phyloP scores from a whole-genome alignment of 2,329 filamentous ascomycete species.

The Xylaria sp. region DNA sequence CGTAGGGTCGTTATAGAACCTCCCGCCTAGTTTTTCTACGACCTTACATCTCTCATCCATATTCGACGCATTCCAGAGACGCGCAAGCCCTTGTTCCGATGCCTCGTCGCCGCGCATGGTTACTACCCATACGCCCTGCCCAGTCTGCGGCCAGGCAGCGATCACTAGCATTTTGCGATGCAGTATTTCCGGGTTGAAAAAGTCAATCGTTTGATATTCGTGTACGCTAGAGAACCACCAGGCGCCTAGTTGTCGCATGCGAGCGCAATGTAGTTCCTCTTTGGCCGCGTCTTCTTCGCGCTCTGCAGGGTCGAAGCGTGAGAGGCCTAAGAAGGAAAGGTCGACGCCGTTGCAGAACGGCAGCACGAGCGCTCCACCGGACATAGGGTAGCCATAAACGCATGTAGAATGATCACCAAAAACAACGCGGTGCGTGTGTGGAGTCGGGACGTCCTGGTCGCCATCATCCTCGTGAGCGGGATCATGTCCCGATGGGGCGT shows the following conservation, averaged over 20 bases:
- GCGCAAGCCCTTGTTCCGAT: background rate
- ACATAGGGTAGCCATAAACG: background rate
- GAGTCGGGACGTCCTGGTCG: too few species aligned
- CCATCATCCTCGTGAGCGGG: too few species aligned
- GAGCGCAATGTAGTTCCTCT: background rate
- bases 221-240: background rate
- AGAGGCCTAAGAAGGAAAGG: background rate
- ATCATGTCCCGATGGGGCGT: too few species aligned
- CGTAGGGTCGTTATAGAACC: background rate
- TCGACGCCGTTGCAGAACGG: slow-evolving; percentile 6
- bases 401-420: background rate
- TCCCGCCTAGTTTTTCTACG: background rate
- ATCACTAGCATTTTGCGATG: background rate
- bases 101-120: background rate
- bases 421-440: background rate
- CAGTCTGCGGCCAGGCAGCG: background rate
- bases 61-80: background rate
- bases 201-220: background rate
- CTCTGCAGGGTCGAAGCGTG: background rate
- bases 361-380: background rate
- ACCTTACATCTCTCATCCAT: slow-evolving; percentile 10
- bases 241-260: background rate
- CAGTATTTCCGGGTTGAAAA: background rate
- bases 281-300: background rate
- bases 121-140: background rate